Evolutionary conservation across 306 rosid species (phyloP), one percentile per base, ranked within the genome.

Genomic region (Prunus mume): DNA sequence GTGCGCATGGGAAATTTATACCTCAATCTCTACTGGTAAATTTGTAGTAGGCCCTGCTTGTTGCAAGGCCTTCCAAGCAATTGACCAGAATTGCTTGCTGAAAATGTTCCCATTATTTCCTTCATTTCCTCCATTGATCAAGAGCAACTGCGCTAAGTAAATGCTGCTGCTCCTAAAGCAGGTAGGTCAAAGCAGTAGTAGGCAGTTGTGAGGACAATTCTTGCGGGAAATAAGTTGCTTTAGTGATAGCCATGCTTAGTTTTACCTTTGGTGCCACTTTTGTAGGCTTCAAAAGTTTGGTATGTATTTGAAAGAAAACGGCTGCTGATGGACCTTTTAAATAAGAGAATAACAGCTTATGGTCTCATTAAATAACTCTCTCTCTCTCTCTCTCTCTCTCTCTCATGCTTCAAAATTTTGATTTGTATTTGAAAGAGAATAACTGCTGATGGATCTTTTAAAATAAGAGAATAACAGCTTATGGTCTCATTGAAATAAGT

Each of bases 61-160:
- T 74, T 68, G 83, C 78, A 68, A 58, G 19, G 76, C 75, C 43
- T 47, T 60, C 27, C n/a, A 20, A 3, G 17, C 55, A 6, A 46
- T 79, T 2, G 71, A 72, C 7, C 18, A 22, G 12, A 54, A 13
- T 20, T 72, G 83, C 69, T 72, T 52, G 83, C 43, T 51, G 2
- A 73, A 19, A 3, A 18, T 79, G 73, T 79, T 79, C 46, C 73
- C 74, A 13, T 10, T n/a, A 1, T 20, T 45, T 32, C 75, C 70
- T 20, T 47, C 9, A 9, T 38, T 74, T 55, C 64, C 79, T 19
- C 14, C 79, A 30, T 49, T 80, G 45, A 70, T 68, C 18, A 56
- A 58, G 55, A 67, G 41, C 55, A 28, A 8, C 25, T 68, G 83
- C 56, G 68, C 17, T 61, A 47, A 9, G 51, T 47, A 25, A 25